Evolutionary conservation across 768 basidiomycete genomes (phyloP), one percentile per base, ranked within the genome.

Genomic region (Lactarius tabidus): DNA sequence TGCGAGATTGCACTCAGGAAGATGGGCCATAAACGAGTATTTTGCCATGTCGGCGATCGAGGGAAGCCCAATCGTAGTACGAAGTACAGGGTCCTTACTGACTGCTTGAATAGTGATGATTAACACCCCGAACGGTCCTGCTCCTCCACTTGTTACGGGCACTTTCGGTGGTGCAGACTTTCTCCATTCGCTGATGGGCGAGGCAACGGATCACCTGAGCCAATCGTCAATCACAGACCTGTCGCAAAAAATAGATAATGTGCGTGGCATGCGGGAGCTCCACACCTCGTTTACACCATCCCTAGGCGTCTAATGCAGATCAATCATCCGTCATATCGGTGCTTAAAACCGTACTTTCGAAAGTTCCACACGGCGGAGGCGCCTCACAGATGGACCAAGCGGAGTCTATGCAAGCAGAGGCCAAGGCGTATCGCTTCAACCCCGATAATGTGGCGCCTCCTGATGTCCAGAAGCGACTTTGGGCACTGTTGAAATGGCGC

Each of bases 21-120:
- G 67, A 79, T 91, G 77, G 91, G 91, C 0, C 78, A 90, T 72
- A 65, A 77, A 18, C 79, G 89, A 51, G 87, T 92, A 18, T 93
- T 93, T 75, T 86, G 86, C 64, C 90, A 93, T 74, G 89, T 93
- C 56, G 90, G 91, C 17, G 84, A 88, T 51, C 79, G 80, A 66
- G 82, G 82, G 79, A 63, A 60, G 41, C 18, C 29, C 18, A 8
- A 15, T 56, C 38, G 43, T 51, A 20, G 28, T 17, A 9, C n/a
- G 29, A 14, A 35, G 10, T 39, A 41, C n/a, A 31, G 56, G 14
- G 26, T 5, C 23, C 56, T 8, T 39, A 2, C 20, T 54, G 60
- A 53, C 7, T 31, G 26, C 29, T 17, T 15, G 28, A 41, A 48
- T 52, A 70, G 72, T 75, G 9, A 59, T 70, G 26, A 77, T 86